phyloP scores from a whole-genome alignment of 495 filamentous ascomycete species.

The Trichocladium uniseriatum region DNA sequence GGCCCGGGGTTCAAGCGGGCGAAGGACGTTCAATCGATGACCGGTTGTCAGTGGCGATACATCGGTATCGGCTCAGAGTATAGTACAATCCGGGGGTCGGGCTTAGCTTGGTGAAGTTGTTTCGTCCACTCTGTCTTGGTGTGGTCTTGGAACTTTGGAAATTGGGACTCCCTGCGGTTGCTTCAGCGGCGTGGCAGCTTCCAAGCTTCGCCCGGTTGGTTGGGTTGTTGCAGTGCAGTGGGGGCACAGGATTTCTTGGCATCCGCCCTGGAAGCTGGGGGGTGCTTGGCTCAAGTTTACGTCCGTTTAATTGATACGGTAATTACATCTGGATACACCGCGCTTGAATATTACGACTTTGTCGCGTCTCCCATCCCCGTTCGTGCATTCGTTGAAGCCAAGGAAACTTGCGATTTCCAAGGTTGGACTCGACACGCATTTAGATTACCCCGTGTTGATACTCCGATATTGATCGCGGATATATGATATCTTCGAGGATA shows the following conservation, averaged over 20 bases:
- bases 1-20: neutral
- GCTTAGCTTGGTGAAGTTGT: neutral
- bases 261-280: no score
- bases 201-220: neutral
- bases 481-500: neutral
- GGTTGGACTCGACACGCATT: no score
- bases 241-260: no score
- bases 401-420: no score
- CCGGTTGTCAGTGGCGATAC: no score
- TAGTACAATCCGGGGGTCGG: no score
- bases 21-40: neutral
- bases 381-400: neutral
- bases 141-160: neutral
- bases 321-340: no score
- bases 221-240: no score
- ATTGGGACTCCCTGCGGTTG: neutral
- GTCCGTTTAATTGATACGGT: no score
- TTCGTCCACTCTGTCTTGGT: neutral
- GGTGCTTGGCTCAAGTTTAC: no score
- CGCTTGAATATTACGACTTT: neutral
- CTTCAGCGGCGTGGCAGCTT: neutral
- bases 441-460: neutral
- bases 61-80: no score
- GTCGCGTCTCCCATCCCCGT: constrained; percentile 5
- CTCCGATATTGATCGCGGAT: neutral